These are phyloP conservation scores for Leccinum incarnatum DNA, from an alignment of 768 basidiomycete genomes.

Conservation along the genomic window DNA sequence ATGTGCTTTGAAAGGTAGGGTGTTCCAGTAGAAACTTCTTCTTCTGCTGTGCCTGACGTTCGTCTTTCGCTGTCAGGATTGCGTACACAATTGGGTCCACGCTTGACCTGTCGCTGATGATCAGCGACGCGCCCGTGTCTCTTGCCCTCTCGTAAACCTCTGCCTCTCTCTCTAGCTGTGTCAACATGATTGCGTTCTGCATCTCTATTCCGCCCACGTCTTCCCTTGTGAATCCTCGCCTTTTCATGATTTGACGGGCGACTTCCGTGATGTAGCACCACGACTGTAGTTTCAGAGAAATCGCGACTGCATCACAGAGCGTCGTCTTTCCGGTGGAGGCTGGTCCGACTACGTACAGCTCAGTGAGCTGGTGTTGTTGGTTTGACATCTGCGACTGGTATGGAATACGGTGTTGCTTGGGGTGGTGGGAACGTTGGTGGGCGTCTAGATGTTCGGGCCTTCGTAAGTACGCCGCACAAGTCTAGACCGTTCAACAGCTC, in stretches of 20 bases:
- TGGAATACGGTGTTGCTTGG: neutral
- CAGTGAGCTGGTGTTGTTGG: conserved; percentile 12
- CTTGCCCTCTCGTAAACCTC: conserved; percentile 13
- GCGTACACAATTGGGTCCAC: conserved; percentile 66
- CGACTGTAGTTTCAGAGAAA: conserved; percentile 37
- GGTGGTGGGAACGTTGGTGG: conserved; percentile 17
- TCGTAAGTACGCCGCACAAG: conserved; percentile 9
- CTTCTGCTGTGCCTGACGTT: conserved; percentile 35
- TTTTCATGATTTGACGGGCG: conserved; percentile 55
- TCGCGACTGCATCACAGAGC: conserved; percentile 51
- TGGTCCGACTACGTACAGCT: conserved; percentile 50
- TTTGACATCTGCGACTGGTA: conserved; percentile 17
- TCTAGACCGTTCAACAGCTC: neutral
- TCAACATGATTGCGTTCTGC: conserved; percentile 61
- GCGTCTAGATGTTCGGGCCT: conserved; percentile 8
- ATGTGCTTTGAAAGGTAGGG: conserved; percentile 39
- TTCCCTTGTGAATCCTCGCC: conserved; percentile 50
- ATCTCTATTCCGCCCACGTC: conserved; percentile 52
- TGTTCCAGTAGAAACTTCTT: conserved; percentile 35
- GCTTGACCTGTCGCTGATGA: conserved; percentile 63
- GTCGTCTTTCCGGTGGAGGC: conserved; percentile 74
- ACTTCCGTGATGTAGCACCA: conserved; percentile 55
- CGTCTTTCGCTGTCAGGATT: conserved; percentile 41
- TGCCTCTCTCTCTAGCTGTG: conserved; percentile 48
- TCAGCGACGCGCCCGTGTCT: conserved; percentile 25